These are phyloP conservation scores for Paecilomyces sp. DNA, from an alignment of 2,329 filamentous ascomycete genomes.

Conservation along the genomic window DNA sequence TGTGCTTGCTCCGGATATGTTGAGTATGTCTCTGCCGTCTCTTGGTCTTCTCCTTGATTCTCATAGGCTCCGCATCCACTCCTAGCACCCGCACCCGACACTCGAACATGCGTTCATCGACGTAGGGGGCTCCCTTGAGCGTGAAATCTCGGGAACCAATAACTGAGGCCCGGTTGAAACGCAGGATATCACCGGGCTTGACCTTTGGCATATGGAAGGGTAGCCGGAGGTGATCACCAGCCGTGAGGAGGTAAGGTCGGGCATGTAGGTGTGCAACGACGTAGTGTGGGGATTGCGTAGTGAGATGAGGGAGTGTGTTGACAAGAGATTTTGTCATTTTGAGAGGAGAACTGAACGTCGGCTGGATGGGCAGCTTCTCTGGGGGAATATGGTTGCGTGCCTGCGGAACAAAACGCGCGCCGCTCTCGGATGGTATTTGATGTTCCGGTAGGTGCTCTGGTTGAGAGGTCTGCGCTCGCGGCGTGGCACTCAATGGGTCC, in stretches of 20 bases:
- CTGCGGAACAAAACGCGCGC: constrained; percentile 7
- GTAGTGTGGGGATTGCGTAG: constrained; percentile 40
- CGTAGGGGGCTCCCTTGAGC: constrained; percentile 69
- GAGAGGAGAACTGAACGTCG: constrained; percentile 30
- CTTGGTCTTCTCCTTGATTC: constrained; percentile 76
- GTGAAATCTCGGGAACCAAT: constrained; percentile 88
- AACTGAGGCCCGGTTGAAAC: constrained; percentile 75
- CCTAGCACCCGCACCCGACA: constrained; percentile 81
- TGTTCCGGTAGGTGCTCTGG: constrained; percentile 3
- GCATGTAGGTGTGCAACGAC: constrained; percentile 42
- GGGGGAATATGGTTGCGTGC: constrained; percentile 18
- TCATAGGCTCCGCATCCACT: constrained; percentile 71
- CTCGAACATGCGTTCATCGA: constrained; percentile 78
- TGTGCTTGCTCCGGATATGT: constrained; percentile 81
- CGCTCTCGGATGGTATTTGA: constrained; percentile 6
- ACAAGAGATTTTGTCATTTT: constrained; percentile 36
- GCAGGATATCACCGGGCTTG: constrained; percentile 73
- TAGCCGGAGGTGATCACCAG: constrained; percentile 67
- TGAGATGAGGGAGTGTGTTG: constrained; percentile 36
- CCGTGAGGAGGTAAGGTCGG: constrained; percentile 44
- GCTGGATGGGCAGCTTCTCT: constrained; percentile 28
- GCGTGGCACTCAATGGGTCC: constrained; percentile 17
- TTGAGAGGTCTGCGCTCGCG: constrained; percentile 18
- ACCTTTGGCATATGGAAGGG: constrained; percentile 74
- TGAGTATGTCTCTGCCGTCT: constrained; percentile 61